These are phyloP conservation scores for Phyllosticta citrichinensis DNA, from an alignment of 2,329 filamentous ascomycete genomes.

Conservation along the genomic window DNA sequence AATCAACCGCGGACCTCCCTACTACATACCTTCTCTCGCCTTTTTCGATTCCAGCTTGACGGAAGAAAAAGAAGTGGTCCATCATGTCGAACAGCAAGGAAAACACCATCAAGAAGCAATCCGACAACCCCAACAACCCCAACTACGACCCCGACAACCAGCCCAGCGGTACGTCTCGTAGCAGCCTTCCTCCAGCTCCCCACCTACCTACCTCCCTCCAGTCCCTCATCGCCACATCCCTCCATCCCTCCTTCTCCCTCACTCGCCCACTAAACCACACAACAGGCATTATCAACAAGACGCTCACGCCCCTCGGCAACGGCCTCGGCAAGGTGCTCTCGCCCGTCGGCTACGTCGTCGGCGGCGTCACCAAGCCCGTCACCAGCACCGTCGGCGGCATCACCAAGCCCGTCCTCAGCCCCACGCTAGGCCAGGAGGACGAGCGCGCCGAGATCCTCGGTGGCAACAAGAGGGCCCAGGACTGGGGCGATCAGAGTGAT, in stretches of 20 bases:
- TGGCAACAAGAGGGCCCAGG: slow-evolving; percentile 25
- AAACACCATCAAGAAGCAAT: background rate
- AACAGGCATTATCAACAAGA: slow-evolving; percentile 13
- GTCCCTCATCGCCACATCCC: background rate
- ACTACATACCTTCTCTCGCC: background rate
- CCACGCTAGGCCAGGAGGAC: slow-evolving; percentile 24
- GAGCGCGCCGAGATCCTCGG: slow-evolving; percentile 28
- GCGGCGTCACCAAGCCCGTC: slow-evolving; percentile 28
- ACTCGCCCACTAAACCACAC: background rate
- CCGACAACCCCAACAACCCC: slow-evolving; percentile 5
- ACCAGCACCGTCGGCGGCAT: slow-evolving; percentile 26
- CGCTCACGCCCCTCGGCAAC: slow-evolving; percentile 20
- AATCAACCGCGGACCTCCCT: background rate
- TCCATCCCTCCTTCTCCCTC: background rate
- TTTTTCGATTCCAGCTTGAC: background rate
- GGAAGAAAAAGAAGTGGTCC: background rate
- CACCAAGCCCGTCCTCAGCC: slow-evolving; percentile 26
- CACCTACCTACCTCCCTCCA: too few relatives aligned
- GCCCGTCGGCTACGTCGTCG: slow-evolving; percentile 29
- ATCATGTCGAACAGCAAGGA: background rate
- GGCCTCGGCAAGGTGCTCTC: slow-evolving; percentile 28
- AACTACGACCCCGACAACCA: slow-evolving; percentile 5
- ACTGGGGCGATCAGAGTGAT: slow-evolving; percentile 15
- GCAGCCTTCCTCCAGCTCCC: too few relatives aligned
- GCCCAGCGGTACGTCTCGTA: slow-evolving; percentile 5